phyloP scores from a whole-genome alignment of 2,329 filamentous ascomycete genomes.

The Chaetomiaceae sp. region DNA sequence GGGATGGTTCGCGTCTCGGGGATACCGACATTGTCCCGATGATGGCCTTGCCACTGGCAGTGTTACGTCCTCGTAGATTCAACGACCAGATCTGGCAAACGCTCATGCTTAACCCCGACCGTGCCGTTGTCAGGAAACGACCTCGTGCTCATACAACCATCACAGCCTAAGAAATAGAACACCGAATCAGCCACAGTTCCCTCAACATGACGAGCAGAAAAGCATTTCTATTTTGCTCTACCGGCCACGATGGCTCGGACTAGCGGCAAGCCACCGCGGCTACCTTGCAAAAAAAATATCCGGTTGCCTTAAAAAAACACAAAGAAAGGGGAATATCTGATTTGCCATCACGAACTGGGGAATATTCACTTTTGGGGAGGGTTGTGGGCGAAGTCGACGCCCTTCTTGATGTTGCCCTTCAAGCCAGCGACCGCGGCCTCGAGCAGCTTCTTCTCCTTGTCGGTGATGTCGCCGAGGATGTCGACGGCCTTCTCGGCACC shows the following conservation, averaged over 20 bases:
- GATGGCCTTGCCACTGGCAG: too few species aligned
- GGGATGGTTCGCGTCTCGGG: too few species aligned
- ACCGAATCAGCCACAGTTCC: conserved; percentile 29
- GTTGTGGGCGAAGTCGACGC: conserved; percentile 82
- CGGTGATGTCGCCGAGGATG: conserved; percentile 70
- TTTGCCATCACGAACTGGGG: conserved; percentile 28
- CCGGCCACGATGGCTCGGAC: conserved; percentile 16
- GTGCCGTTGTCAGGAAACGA: not conserved
- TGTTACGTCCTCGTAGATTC: too few species aligned
- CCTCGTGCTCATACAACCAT: conserved; percentile 1
- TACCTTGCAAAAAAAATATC: conserved; percentile 3
- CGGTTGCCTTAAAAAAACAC: not conserved
- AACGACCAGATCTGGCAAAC: too few species aligned
- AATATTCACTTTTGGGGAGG: conserved; percentile 77
- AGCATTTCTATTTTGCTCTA: conserved; percentile 25
- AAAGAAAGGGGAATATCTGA: conserved; percentile 10
- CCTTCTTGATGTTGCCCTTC: conserved; percentile 91
- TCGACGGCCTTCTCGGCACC: conserved; percentile 85
- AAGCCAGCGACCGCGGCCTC: conserved; percentile 71
- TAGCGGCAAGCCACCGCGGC: conserved; percentile 12
- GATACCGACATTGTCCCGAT: too few species aligned
- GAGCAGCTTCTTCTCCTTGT: conserved; percentile 85
- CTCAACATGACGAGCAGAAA: not conserved
- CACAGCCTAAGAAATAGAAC: conserved; percentile 30
- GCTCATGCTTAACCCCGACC: too few species aligned